These are phyloP conservation scores for Escovopsis weberi DNA, from an alignment of 2,329 filamentous ascomycete genomes.

Conservation along the genomic window DNA sequence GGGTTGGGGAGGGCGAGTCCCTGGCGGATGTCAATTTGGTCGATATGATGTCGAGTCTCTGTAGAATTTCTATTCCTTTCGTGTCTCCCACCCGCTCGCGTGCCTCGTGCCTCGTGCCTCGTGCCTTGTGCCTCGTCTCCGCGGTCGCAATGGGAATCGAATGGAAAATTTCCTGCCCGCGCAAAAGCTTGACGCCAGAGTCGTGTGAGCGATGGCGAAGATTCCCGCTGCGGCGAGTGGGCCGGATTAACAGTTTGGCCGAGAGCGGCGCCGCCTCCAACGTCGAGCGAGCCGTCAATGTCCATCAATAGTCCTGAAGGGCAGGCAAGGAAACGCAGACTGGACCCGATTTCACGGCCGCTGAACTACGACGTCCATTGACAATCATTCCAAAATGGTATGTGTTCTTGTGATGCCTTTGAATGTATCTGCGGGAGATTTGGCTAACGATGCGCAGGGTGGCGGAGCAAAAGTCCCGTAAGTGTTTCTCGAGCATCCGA, in stretches of 20 bases:
- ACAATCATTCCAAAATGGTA: slow-evolving; percentile 41
- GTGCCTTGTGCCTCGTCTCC: too few species aligned
- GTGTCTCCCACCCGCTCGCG: too few species aligned
- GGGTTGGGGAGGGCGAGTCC: too few species aligned
- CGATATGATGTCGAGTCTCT: too few species aligned
- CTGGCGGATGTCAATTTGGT: too few species aligned
- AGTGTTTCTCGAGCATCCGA: slow-evolving; percentile 16
- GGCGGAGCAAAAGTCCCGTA: slow-evolving; percentile 56
- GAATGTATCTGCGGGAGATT: not conserved
- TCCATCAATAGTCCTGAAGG: too few species aligned
- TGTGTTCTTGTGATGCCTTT: slow-evolving; percentile 9
- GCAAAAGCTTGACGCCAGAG: slow-evolving; percentile 1
- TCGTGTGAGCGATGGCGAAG: slow-evolving; percentile 8
- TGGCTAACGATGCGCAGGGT: slow-evolving; percentile 42
- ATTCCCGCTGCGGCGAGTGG: slow-evolving; percentile 1
- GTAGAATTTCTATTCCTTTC: too few species aligned
- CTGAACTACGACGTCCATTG: slow-evolving; percentile 15
- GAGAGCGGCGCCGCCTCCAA: slow-evolving; percentile 1
- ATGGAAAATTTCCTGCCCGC: slow-evolving; percentile 3
- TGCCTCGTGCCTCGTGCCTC: too few species aligned
- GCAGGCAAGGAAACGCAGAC: too few species aligned
- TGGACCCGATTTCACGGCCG: slow-evolving; percentile 5
- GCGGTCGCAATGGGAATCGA: too few species aligned
- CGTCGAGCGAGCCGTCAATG: slow-evolving; percentile 1
- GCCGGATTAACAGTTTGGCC: slow-evolving; percentile 8